phyloP scores from a whole-genome alignment of 768 basidiomycete genomes.

The Boletus bicolor region DNA sequence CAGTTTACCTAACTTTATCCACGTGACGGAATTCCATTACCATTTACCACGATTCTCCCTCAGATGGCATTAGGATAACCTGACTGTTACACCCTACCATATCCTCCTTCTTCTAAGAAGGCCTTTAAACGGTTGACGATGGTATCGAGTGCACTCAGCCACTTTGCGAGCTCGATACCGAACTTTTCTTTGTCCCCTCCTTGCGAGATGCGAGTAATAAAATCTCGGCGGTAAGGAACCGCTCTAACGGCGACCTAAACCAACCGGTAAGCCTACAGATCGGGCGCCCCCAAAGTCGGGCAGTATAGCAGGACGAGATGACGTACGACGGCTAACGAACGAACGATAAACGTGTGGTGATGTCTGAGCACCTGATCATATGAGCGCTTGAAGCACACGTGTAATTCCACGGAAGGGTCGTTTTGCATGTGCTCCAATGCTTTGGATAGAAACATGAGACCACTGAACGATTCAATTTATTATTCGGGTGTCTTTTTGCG shows the following conservation, averaged over 20 bases:
- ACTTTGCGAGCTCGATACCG: slow-evolving; percentile 52
- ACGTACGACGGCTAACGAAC: slow-evolving; percentile 42
- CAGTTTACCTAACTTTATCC: slow-evolving; percentile 3
- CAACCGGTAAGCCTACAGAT: not conserved
- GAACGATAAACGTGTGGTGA: slow-evolving; percentile 66
- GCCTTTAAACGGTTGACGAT: slow-evolving; percentile 48
- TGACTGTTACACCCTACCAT: slow-evolving; percentile 48
- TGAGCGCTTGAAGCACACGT: slow-evolving; percentile 66
- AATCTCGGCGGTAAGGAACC: slow-evolving; percentile 59
- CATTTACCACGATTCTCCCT: slow-evolving; percentile 22
- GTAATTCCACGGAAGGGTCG: slow-evolving; percentile 51
- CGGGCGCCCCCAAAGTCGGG: not conserved
- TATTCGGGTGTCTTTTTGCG: slow-evolving; percentile 4
- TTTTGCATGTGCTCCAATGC: slow-evolving; percentile 65
- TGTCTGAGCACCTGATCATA: slow-evolving; percentile 66
- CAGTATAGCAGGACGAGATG: not conserved
- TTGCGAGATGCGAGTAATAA: slow-evolving; percentile 59
- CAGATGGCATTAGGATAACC: slow-evolving; percentile 2
- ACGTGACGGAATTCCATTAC: slow-evolving; percentile 19
- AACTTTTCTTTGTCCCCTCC: slow-evolving; percentile 62
- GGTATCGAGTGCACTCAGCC: slow-evolving; percentile 60
- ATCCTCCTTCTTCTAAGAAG: slow-evolving; percentile 57
- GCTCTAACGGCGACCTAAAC: slow-evolving; percentile 59
- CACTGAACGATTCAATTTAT: slow-evolving; percentile 38
- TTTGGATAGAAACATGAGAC: slow-evolving; percentile 63